phyloP scores from a whole-genome alignment of 2,329 filamentous ascomycete species.

The Cordyceps cateniannulata region DNA sequence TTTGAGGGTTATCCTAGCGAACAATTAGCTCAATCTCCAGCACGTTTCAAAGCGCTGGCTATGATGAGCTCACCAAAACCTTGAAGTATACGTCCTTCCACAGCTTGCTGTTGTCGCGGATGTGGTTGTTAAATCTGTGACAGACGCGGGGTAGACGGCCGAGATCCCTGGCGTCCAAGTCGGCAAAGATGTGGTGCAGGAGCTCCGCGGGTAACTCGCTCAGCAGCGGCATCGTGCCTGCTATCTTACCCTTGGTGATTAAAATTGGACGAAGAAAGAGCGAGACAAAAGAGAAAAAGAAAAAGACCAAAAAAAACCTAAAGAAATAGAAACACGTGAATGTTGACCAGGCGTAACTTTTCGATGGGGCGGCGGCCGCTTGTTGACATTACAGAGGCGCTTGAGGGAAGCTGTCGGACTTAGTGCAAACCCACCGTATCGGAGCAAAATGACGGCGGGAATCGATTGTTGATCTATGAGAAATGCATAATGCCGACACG shows the following conservation, averaged over 20 bases:
- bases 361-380: too few relatives aligned
- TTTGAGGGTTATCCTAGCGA: conserved; percentile 26
- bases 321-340: too few relatives aligned
- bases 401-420: too few relatives aligned
- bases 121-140: conserved; percentile 43
- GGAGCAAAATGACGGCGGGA: too few relatives aligned
- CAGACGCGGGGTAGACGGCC: conserved; percentile 45
- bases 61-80: conserved; percentile 38
- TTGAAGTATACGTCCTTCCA: conserved; percentile 57
- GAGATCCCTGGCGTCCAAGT: conserved; percentile 52
- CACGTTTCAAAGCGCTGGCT: too few relatives aligned
- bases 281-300: not conserved
- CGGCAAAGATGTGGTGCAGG: conserved; percentile 52
- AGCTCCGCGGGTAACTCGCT: conserved; percentile 54
- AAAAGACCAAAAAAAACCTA: too few relatives aligned
- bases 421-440: too few relatives aligned
- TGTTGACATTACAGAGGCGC: too few relatives aligned
- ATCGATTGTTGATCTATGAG: too few relatives aligned
- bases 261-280: not conserved
- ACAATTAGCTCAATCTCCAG: not conserved
- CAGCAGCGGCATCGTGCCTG: conserved; percentile 24
- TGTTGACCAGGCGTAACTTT: too few relatives aligned
- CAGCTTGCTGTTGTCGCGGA: conserved; percentile 51
- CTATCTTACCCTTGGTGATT: not conserved
- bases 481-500: too few relatives aligned